Conservation (phyloP, 148 eudicot species). For the Limonium bicolor region DNA sequence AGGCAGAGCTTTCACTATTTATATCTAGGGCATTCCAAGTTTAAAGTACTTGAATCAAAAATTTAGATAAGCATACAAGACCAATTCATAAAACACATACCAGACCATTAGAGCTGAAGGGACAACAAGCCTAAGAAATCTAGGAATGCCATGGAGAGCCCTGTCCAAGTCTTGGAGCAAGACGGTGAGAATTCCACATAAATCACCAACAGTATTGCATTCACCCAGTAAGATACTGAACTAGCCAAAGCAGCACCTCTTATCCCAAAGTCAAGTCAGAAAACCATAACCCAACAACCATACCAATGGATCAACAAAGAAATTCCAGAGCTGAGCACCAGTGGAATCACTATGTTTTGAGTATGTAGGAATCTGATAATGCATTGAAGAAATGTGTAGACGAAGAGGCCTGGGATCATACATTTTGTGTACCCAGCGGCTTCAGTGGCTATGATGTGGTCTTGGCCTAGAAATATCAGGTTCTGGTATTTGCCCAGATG, state of each 20-base stretch:
- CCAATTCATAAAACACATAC: not conserved
- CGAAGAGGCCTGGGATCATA: constrained; percentile 12
- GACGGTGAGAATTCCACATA: constrained; percentile 9
- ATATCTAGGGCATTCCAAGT: too few species aligned
- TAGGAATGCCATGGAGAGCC: constrained; percentile 4
- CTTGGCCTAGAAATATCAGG: constrained; percentile 8
- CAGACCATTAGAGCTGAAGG: constrained; percentile 13
- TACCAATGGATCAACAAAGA: constrained; percentile 3
- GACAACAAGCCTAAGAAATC: constrained; percentile 7
- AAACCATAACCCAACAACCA: constrained; percentile 6
- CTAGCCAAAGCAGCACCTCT: constrained; percentile 11
- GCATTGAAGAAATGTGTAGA: constrained; percentile 10
- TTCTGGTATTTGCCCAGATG: constrained; percentile 7
- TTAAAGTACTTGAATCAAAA: too few species aligned
- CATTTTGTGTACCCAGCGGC: constrained; percentile 3
- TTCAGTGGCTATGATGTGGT: constrained; percentile 5
- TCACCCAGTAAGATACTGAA: constrained; percentile 6
- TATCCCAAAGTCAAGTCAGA: constrained; percentile 3
- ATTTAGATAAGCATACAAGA: not conserved
- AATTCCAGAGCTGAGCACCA: constrained; percentile 7
- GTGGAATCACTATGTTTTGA: constrained; percentile 7
- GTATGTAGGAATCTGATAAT: constrained; percentile 9
- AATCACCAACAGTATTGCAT: constrained; percentile 3
- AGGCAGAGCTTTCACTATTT: too few species aligned
- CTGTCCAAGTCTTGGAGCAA: constrained; percentile 9